A percentile compares a stretch with the other conserved stretches of the same genome.
phyloP scores from a whole-genome alignment of 345 rosid species.

The Sisymbrium altissimum region DNA sequence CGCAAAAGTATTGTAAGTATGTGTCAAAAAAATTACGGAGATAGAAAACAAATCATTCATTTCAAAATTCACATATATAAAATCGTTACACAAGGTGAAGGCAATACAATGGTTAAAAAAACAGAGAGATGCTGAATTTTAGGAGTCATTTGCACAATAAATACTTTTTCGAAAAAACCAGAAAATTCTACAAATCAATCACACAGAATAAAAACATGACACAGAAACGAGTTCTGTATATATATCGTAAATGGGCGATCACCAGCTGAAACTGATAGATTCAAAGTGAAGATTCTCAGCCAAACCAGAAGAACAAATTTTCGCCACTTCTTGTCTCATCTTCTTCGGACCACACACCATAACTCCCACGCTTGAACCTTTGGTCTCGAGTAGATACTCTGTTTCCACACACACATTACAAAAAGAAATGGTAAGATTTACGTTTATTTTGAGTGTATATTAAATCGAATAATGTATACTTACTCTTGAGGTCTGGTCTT shows the following conservation, averaged over 20 bases:
- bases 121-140: not conserved
- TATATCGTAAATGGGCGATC: slow-evolving; percentile 18
- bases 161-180: too few relatives aligned
- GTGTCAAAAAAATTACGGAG: too few relatives aligned
- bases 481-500: slow-evolving; percentile 74
- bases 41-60: not conserved
- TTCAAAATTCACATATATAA: not conserved
- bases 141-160: not conserved
- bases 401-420: not conserved
- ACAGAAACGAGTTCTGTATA: not conserved
- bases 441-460: not conserved
- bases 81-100: not conserved
- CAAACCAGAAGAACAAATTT: slow-evolving; percentile 56
- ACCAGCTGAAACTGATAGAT: slow-evolving; percentile 87
- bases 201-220: not conserved
- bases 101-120: not conserved
- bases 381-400: slow-evolving; percentile 46
- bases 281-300: slow-evolving; percentile 64
- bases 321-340: slow-evolving; percentile 67
- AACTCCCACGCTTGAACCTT: slow-evolving; percentile 66
- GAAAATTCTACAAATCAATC: not conserved
- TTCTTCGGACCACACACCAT: slow-evolving; percentile 72
- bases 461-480: not conserved
- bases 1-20: too few relatives aligned
- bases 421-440: not conserved